Evolutionary conservation across 148 eudicot genomes (phyloP), one percentile per base, ranked within the genome.

Genomic region (Limonium bicolor): DNA sequence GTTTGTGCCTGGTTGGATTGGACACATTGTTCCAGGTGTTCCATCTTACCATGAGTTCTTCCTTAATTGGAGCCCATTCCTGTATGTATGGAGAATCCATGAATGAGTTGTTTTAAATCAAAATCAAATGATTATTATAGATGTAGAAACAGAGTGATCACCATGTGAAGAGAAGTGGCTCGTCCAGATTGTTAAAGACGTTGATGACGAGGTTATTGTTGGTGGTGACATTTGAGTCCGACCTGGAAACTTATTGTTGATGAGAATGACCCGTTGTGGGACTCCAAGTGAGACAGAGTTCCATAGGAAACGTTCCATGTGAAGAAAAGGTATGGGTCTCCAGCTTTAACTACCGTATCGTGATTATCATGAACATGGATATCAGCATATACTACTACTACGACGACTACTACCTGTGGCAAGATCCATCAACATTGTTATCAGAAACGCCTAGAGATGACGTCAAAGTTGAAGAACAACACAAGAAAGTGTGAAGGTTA

Each of bases 21-120:
- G 78, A 37, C 87, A 79, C 61, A 26, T 68, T 1, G 87, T 74
- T 0, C 82, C 87, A 0, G 55, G 62, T 24, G 59, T 57, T 1
- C 87, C 87, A 7, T 79, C 87, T 53, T 66, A 67, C 88, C 88
- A 80, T 0, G 79, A 72, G 33, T 75, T 80, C 58, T 71, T 80
- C 62, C 80, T 63, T 33, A 66, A 82, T 20, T 80, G 76, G 39
- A 80, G 35, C 4, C 88, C 88, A 30, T 51, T 59, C 88, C 71
- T 66, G 7, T 28, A 8, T 10, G 2, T 10, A 2, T 12, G 14
- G 36, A 32, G 13, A 2, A 15, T 2, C 36, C 36, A 5, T 15
- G n/a, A n/a, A n/a, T n/a, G n/a, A n/a, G n/a, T n/a, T n/a, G n/a
- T n/a, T n/a, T n/a, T n/a, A n/a, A n/a, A n/a, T n/a, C n/a, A n/a